Evolutionary conservation across 2,329 filamentous ascomycete species (phyloP).

Genomic region (Fusarium temperatum): DNA sequence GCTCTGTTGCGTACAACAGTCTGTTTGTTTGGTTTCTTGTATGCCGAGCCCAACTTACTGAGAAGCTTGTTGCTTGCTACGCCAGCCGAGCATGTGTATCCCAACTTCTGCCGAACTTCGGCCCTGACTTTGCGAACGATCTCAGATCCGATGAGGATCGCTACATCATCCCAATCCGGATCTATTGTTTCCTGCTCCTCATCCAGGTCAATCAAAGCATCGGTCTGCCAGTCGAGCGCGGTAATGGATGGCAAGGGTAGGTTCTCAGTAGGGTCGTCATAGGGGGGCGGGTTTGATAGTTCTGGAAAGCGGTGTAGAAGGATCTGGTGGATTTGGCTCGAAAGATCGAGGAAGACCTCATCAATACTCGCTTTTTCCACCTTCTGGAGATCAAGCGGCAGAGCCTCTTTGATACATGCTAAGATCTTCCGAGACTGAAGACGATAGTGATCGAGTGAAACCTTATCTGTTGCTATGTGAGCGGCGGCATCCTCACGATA

Average conservation of each 20-base stretch:
- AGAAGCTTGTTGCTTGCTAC: slow-evolving; percentile 94
- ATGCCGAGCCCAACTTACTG: slow-evolving; percentile 88
- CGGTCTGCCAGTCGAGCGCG: slow-evolving; percentile 82
- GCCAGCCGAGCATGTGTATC: slow-evolving; percentile 92
- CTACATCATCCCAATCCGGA: slow-evolving; percentile 96
- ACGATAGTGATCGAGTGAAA: slow-evolving; percentile 92
- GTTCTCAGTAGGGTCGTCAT: slow-evolving; percentile 75
- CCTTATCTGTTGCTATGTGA: slow-evolving; percentile 89
- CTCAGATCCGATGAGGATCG: slow-evolving; percentile 85
- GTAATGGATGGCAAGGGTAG: slow-evolving; percentile 75
- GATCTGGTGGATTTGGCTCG: slow-evolving; percentile 79
- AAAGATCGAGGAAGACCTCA: slow-evolving; percentile 94
- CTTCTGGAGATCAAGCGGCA: slow-evolving; percentile 72
- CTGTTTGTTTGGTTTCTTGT: slow-evolving; percentile 94
- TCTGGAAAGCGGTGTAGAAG: slow-evolving; percentile 82
- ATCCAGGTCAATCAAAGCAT: slow-evolving; percentile 84
- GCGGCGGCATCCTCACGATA: slow-evolving; percentile 84
- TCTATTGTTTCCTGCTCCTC: slow-evolving; percentile 79
- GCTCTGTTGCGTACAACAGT: slow-evolving; percentile 92
- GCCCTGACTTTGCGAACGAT: slow-evolving; percentile 81
- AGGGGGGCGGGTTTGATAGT: slow-evolving; percentile 70
- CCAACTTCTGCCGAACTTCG: slow-evolving; percentile 73
- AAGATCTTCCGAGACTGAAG: slow-evolving; percentile 85
- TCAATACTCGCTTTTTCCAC: slow-evolving; percentile 96
- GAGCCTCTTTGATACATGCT: slow-evolving; percentile 75